A percentile compares a stretch with the other conserved stretches of the same genome.
Conservation (phyloP, 1,284 basidiomycete genomes). For the Puccinia triticina region DNA sequence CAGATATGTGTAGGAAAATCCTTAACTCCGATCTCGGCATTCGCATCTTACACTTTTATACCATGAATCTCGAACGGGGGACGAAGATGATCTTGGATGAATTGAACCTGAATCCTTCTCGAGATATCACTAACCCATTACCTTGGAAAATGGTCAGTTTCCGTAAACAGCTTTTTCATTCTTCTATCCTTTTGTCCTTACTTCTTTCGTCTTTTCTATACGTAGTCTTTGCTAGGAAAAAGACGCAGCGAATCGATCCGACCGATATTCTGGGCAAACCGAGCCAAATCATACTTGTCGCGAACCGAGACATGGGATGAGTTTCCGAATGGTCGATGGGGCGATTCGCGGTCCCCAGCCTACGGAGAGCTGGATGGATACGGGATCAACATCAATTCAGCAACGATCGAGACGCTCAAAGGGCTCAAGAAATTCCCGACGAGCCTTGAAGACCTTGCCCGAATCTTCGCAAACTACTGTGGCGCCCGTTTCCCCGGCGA, state of each 20-base stretch:
- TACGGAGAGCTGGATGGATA: conserved; percentile 62
- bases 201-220: conserved; percentile 37
- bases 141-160: conserved; percentile 62
- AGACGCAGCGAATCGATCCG: conserved; percentile 84
- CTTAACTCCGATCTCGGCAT: conserved; percentile 54
- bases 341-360: conserved; percentile 62
- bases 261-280: conserved; percentile 94
- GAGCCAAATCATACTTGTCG: conserved; percentile 84
- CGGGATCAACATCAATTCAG: conserved; percentile 59
- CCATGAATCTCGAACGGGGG: conserved; percentile 67
- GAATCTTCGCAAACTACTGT: conserved; percentile 67
- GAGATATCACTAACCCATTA: conserved; percentile 83
- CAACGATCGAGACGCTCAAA: conserved; percentile 71
- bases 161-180: not conserved
- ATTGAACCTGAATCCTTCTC: conserved; percentile 76
- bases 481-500: conserved; percentile 59
- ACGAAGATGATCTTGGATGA: conserved; percentile 81
- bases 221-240: conserved; percentile 80
- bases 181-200: not conserved
- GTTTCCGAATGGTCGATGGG: conserved; percentile 64
- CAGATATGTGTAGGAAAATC: conserved; percentile 54
- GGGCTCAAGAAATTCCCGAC: conserved; percentile 78
- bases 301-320: conserved; percentile 86
- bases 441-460: conserved; percentile 62
- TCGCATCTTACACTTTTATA: conserved; percentile 54